These are phyloP conservation scores for Leptographium procerum DNA, from an alignment of 2,329 filamentous ascomycete species.

Conservation along the genomic window DNA sequence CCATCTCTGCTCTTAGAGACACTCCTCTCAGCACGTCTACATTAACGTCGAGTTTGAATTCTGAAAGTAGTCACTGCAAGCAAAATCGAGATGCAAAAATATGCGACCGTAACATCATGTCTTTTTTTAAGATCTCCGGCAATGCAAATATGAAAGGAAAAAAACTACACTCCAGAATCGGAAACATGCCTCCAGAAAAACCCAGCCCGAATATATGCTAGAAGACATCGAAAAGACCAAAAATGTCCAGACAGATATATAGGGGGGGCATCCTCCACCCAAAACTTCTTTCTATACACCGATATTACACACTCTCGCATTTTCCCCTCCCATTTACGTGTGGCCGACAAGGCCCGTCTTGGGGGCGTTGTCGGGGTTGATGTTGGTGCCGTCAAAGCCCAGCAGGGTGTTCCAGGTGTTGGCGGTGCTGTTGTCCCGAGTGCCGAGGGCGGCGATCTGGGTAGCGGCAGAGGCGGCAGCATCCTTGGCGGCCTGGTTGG, in stretches of 20 bases:
- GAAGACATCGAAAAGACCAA: too few relatives aligned
- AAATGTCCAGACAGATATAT: neutral
- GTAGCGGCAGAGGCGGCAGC: conserved; percentile 42
- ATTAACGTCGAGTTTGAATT: too few relatives aligned
- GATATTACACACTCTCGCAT: neutral
- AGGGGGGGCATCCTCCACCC: too few relatives aligned
- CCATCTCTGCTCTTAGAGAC: too few relatives aligned
- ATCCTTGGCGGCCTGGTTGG: conserved; percentile 46
- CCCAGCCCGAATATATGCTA: too few relatives aligned
- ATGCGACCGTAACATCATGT: neutral
- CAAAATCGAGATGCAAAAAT: neutral
- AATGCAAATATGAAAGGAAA: neutral
- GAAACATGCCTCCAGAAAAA: neutral
- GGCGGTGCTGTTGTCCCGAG: conserved; percentile 25
- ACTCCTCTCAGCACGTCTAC: too few relatives aligned
- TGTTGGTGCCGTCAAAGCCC: conserved; percentile 26
- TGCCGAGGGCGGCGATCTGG: conserved; percentile 18
- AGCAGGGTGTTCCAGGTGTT: conserved; percentile 29
- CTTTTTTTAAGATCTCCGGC: neutral
- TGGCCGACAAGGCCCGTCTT: conserved; percentile 25
- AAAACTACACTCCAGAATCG: neutral
- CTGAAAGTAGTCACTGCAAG: neutral
- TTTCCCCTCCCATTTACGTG: conserved; percentile 15
- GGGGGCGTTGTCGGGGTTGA: conserved; percentile 27
- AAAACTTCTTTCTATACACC: neutral